A percentile compares a stretch with the other conserved stretches of the same genome.
These are phyloP conservation scores for Xylaria hypoxylon DNA, from an alignment of 2,329 filamentous ascomycete genomes.

Conservation along the genomic window DNA sequence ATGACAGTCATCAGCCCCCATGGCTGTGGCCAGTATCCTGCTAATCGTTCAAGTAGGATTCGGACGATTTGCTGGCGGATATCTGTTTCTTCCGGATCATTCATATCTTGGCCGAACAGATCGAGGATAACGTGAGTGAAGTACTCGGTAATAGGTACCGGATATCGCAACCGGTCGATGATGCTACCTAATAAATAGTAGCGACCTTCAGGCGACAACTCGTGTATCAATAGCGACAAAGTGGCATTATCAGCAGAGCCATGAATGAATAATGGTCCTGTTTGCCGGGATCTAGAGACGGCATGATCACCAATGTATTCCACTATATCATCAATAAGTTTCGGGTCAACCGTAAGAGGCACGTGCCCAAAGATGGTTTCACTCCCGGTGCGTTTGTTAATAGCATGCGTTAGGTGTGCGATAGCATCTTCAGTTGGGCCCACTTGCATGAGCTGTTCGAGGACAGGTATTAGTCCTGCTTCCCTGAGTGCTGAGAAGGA, in stretches of 20 bases:
- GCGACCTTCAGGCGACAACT: slow-evolving; percentile 79
- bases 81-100: slow-evolving; percentile 79
- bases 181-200: slow-evolving; percentile 89
- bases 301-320: slow-evolving; percentile 83
- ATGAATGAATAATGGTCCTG: slow-evolving; percentile 71
- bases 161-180: slow-evolving; percentile 90
- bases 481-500: slow-evolving; percentile 59
- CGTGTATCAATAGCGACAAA: slow-evolving; percentile 80
- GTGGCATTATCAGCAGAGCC: slow-evolving; percentile 76
- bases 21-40: slow-evolving; percentile 91
- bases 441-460: slow-evolving; percentile 69
- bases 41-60: slow-evolving; percentile 86
- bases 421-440: slow-evolving; percentile 78
- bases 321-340: slow-evolving; percentile 84
- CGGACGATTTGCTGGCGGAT: slow-evolving; percentile 92
- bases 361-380: slow-evolving; percentile 75
- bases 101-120: slow-evolving; percentile 81
- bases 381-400: slow-evolving; percentile 69
- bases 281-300: slow-evolving; percentile 69
- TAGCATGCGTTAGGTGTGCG: slow-evolving; percentile 79
- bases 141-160: slow-evolving; percentile 90
- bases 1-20: slow-evolving; percentile 94
- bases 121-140: slow-evolving; percentile 88
- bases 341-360: slow-evolving; percentile 74
- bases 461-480: slow-evolving; percentile 67